Evolutionary conservation across 2,329 filamentous ascomycete species (phyloP).

Genomic region (Nemania sp.): DNA sequence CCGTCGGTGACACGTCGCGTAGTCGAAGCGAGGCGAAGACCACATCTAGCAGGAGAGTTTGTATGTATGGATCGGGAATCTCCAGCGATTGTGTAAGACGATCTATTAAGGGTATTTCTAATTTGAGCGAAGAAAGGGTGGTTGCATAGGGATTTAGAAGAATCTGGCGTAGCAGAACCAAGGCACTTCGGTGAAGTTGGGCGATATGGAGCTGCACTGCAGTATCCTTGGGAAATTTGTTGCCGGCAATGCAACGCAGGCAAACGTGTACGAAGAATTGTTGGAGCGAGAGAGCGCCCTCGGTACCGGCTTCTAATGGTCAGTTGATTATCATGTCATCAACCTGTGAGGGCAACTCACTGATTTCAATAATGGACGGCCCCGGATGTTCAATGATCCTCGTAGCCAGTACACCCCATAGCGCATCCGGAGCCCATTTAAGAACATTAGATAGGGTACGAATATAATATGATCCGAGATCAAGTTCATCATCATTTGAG

Average conservation of each 20-base stretch:
- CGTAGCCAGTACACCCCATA: conserved; percentile 71
- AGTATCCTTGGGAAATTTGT: conserved; percentile 41
- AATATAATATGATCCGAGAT: conserved; percentile 78
- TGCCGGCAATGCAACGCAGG: conserved; percentile 61
- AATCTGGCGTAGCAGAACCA: conserved; percentile 72
- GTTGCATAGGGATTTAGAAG: conserved; percentile 65
- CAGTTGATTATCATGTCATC: conserved; percentile 33
- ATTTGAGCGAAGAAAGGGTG: conserved; percentile 62
- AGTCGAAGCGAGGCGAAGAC: conserved; percentile 74
- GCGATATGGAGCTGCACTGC: conserved; percentile 56
- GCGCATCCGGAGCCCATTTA: conserved; percentile 66
- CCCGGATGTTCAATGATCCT: conserved; percentile 57
- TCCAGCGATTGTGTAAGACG: conserved; percentile 64
- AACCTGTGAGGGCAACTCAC: conserved; percentile 52
- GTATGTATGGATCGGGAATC: conserved; percentile 68
- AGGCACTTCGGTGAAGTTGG: conserved; percentile 70
- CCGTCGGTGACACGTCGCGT: conserved; percentile 48
- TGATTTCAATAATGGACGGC: conserved; percentile 49
- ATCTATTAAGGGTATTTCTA: conserved; percentile 73
- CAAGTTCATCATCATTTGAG: conserved; percentile 67
- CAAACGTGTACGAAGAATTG: conserved; percentile 70
- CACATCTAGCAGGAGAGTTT: conserved; percentile 78
- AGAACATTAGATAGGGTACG: conserved; percentile 74
- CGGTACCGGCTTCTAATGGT: conserved; percentile 50
- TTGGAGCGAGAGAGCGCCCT: conserved; percentile 64